These are phyloP conservation scores for Colletotrichum echinochloae DNA, from an alignment of 2,329 filamentous ascomycete genomes.

Conservation along the genomic window DNA sequence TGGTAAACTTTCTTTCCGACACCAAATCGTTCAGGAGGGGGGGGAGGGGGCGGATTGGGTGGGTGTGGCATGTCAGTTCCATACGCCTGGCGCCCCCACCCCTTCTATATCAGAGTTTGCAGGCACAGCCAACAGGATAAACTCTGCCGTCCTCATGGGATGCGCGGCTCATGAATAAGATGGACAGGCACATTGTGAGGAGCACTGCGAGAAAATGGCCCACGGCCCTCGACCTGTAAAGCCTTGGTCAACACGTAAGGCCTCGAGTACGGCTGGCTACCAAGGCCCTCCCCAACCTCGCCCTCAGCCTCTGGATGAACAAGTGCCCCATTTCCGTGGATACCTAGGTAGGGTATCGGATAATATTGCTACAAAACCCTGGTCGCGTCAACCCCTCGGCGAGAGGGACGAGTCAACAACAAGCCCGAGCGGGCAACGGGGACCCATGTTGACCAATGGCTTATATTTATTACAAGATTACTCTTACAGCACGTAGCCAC, in stretches of 20 bases:
- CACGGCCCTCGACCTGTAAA: neutral
- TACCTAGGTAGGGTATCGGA: neutral
- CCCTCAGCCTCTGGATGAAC: neutral
- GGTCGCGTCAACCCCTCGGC: neutral
- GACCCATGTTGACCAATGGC: neutral
- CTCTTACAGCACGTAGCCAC: constrained; percentile 72
- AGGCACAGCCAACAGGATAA: neutral
- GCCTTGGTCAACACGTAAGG: neutral
- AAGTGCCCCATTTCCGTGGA: neutral
- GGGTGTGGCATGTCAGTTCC: neutral
- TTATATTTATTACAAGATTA: constrained; percentile 2
- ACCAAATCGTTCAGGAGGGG: too few species aligned
- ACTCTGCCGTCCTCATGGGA: neutral
- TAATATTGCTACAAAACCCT: constrained; percentile 4
- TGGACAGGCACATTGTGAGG: neutral
- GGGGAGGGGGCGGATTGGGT: too few species aligned
- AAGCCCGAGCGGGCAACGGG: neutral
- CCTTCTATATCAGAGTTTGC: neutral
- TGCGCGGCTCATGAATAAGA: neutral
- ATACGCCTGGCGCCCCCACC: neutral
- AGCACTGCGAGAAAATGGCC: neutral
- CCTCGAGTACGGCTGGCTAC: neutral
- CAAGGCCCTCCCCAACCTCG: neutral
- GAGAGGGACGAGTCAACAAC: neutral
- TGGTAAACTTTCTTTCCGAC: too few species aligned